Evolutionary conservation across 2,329 filamentous ascomycete species (phyloP).

Genomic region (Xylaria sp.): DNA sequence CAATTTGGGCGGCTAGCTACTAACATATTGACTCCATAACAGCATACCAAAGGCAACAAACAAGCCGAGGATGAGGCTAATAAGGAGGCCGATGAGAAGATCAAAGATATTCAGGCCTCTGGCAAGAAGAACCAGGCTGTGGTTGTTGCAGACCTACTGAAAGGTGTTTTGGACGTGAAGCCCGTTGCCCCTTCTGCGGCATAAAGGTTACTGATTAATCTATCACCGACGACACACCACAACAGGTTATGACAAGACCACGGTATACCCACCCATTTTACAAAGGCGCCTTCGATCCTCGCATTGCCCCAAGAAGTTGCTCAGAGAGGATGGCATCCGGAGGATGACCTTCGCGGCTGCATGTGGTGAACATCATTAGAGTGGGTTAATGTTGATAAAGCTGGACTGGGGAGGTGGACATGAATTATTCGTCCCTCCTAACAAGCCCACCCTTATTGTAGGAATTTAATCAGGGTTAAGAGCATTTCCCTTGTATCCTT

Average conservation of each 20-base stretch:
- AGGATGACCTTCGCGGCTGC: neutral
- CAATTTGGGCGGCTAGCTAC: constrained; percentile 13
- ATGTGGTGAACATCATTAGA: constrained; percentile 24
- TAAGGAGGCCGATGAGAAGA: constrained; percentile 82
- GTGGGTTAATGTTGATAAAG: constrained; percentile 23
- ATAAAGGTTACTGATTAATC: constrained; percentile 27
- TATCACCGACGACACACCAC: constrained; percentile 3
- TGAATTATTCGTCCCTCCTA: constrained; percentile 41
- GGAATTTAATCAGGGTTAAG: constrained; percentile 62
- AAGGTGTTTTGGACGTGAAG: constrained; percentile 86
- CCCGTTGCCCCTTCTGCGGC: constrained; percentile 65
- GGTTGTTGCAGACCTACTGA: constrained; percentile 85
- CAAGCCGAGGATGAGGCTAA: constrained; percentile 81
- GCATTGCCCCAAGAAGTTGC: constrained; percentile 8
- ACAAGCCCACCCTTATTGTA: constrained; percentile 50
- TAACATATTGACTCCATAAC: constrained; percentile 5
- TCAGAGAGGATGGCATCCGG: constrained; percentile 9
- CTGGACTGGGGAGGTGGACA: constrained; percentile 32
- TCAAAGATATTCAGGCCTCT: constrained; percentile 82
- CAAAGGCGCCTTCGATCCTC: neutral
- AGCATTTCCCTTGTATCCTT: constrained; percentile 69
- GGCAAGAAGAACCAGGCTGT: constrained; percentile 82
- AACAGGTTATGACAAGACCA: constrained; percentile 2
- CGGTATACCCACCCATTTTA: constrained; percentile 4
- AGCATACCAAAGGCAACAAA: constrained; percentile 93